These are phyloP conservation scores for Rhexocercosporidium sp. DNA, from an alignment of 2,329 filamentous ascomycete species.

Conservation along the genomic window DNA sequence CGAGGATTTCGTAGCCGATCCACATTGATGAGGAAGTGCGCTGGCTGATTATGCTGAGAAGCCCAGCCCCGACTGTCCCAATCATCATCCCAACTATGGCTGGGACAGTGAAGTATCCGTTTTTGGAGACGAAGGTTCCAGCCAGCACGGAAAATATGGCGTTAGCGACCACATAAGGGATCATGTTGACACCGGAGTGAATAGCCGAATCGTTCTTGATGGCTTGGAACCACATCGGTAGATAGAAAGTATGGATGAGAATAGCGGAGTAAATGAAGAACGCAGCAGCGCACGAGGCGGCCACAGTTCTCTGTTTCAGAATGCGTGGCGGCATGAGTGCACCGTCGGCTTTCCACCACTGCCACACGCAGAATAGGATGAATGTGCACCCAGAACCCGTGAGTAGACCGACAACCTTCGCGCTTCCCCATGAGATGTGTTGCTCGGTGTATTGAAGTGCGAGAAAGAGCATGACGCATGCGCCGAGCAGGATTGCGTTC, in stretches of 20 bases:
- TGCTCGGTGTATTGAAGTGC: conserved; percentile 53
- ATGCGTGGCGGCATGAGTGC: conserved; percentile 54
- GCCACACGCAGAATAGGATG: conserved; percentile 39
- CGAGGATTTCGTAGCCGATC: conserved; percentile 51
- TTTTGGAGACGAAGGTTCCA: conserved; percentile 40
- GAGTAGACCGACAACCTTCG: conserved; percentile 43
- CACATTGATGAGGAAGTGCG: conserved; percentile 49
- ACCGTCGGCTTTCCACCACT: conserved; percentile 49
- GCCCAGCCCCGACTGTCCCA: conserved; percentile 30
- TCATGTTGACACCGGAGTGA: conserved; percentile 32
- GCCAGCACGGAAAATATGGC: conserved; percentile 41
- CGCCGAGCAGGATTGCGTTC: conserved; percentile 49
- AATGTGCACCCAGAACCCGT: conserved; percentile 34
- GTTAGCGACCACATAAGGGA: conserved; percentile 34
- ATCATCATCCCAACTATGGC: conserved; percentile 31
- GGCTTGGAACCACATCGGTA: conserved; percentile 39
- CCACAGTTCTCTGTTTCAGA: conserved; percentile 44
- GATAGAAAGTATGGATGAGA: conserved; percentile 44
- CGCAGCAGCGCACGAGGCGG: conserved; percentile 34
- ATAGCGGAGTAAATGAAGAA: conserved; percentile 37
- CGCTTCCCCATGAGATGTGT: conserved; percentile 35
- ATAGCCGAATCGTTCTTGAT: conserved; percentile 28
- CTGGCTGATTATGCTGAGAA: conserved; percentile 43
- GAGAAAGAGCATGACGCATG: conserved; percentile 46
- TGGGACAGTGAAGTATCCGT: conserved; percentile 41